Evolutionary conservation across 257 asterid species (phyloP), one percentile per base, ranked within the genome.

Genomic region (Asclepias syriaca): DNA sequence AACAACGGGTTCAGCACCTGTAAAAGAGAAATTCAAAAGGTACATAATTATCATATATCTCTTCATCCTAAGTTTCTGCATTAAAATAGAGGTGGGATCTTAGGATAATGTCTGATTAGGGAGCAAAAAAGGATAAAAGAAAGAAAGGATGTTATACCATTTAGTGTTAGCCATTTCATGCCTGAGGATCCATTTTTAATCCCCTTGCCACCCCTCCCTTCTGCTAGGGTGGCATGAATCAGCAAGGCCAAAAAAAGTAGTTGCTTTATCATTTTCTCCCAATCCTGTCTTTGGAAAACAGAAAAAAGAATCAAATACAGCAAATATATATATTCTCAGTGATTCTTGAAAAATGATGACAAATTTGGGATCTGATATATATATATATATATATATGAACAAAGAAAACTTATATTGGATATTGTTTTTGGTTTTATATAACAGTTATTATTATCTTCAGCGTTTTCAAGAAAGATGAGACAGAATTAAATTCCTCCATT

Each of bases 81-180:
- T 16, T 32, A 60, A 60, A 57, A 57, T 21, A 3, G 15, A 57
- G 6, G 16, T 24, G 37, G 16, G 39, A 54, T 19, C 59, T n/a
- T 19, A 18, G 21, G 4, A 11, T 67, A 21, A 18, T 55, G 49
- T 61, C 37, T 34, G 39, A 45, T 21, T 59, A 14, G 2, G 5
- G 55, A 12, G 34, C 3, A 15, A 64, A 0, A 19, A 58, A n/a
- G n/a, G n/a, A n/a, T n/a, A n/a, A 49, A 2, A 8, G 6, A 19
- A 54, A 49, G 53, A 5, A 34, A 14, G 55, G 13, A 8, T 45
- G 0, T 13, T 14, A 11, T 87, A 91, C 98, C 98, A 65, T 72
- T 79, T 46, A 93, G 85, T 49, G 98, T 93, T 84, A 80, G 77
- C 96, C 96, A 93, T 84, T 76, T 90, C 78, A 51, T 81, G 72